phyloP scores from a whole-genome alignment of 495 filamentous ascomycete genomes.

The Penicillium cosmopolitanum region DNA sequence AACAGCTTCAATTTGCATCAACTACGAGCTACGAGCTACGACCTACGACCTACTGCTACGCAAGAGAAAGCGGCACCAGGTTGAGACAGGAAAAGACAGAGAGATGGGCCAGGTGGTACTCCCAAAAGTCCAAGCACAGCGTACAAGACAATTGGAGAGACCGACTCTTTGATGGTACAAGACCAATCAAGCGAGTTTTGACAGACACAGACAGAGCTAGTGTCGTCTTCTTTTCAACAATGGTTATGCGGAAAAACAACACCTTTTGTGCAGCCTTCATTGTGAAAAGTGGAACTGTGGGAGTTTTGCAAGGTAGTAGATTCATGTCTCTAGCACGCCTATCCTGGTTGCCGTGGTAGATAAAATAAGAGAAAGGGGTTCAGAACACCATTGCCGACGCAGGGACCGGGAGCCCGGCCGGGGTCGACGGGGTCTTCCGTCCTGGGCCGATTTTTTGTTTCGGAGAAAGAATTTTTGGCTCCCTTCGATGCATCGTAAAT shows the following conservation, averaged over 20 bases:
- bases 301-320: slow-evolving; percentile 42
- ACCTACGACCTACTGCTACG: slow-evolving; percentile 27
- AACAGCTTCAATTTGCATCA: neutral
- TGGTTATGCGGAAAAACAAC: slow-evolving; percentile 54
- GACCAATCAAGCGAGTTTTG: slow-evolving; percentile 30
- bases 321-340: slow-evolving; percentile 53
- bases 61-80: slow-evolving; percentile 24
- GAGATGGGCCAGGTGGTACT: slow-evolving; percentile 35
- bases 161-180: slow-evolving; percentile 33
- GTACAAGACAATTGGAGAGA: slow-evolving; percentile 14
- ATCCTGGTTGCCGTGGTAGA: slow-evolving; percentile 48
- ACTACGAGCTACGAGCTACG: slow-evolving; percentile 23
- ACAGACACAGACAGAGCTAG: slow-evolving; percentile 19
- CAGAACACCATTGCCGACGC: slow-evolving; percentile 37
- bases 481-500: slow-evolving; percentile 47
- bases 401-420: slow-evolving; percentile 33
- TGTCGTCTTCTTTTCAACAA: slow-evolving; percentile 45
- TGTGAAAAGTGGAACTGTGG: slow-evolving; percentile 48
- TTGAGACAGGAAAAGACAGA: slow-evolving; percentile 33
- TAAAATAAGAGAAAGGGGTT: slow-evolving; percentile 30
- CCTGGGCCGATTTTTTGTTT: slow-evolving; percentile 33
- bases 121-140: slow-evolving; percentile 5
- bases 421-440: slow-evolving; percentile 19
- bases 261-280: slow-evolving; percentile 55
- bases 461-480: slow-evolving; percentile 35